Evolutionary conservation across 441 rosid genomes (phyloP).

Genomic region (Aleurites moluccanus): DNA sequence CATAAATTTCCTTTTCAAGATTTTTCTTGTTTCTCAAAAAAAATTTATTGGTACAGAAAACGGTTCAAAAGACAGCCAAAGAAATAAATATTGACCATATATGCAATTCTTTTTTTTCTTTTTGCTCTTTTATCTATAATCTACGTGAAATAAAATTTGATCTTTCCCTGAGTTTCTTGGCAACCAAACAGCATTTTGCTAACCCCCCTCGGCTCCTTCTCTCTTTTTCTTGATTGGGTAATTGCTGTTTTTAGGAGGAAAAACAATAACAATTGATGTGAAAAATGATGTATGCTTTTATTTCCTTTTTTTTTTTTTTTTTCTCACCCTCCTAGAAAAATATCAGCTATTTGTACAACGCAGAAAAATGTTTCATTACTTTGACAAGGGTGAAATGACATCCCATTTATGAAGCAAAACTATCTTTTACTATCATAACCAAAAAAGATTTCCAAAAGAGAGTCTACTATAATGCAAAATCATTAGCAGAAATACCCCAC

Average conservation of each 20-base stretch:
- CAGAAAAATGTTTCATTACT: slow-evolving; percentile 4
- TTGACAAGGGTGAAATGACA: slow-evolving; percentile 15
- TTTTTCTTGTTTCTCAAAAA: too few relatives aligned
- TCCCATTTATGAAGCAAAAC: slow-evolving; percentile 14
- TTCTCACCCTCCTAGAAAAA: not conserved
- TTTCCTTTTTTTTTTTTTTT: slow-evolving; percentile 7
- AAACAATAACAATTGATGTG: not conserved
- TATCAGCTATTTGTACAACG: slow-evolving; percentile 27
- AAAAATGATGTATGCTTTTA: too few relatives aligned
- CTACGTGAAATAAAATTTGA: too few relatives aligned
- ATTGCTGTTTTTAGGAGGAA: not conserved
- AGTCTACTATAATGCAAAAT: slow-evolving; percentile 15
- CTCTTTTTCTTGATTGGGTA: too few relatives aligned
- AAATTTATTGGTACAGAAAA: too few relatives aligned
- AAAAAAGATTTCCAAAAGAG: not conserved
- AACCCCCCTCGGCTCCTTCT: too few relatives aligned
- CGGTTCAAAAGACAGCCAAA: too few relatives aligned
- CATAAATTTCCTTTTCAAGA: too few relatives aligned
- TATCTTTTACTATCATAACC: slow-evolving; percentile 7
- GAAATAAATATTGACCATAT: too few relatives aligned
- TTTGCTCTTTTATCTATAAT: not conserved
- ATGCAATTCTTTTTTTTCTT: not conserved
- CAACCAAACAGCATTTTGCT: too few relatives aligned
- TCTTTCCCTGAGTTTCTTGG: too few relatives aligned
- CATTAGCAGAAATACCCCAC: not conserved